phyloP scores from a whole-genome alignment of 2,329 filamentous ascomycete species.

The Arthrobotrys musiformis region DNA sequence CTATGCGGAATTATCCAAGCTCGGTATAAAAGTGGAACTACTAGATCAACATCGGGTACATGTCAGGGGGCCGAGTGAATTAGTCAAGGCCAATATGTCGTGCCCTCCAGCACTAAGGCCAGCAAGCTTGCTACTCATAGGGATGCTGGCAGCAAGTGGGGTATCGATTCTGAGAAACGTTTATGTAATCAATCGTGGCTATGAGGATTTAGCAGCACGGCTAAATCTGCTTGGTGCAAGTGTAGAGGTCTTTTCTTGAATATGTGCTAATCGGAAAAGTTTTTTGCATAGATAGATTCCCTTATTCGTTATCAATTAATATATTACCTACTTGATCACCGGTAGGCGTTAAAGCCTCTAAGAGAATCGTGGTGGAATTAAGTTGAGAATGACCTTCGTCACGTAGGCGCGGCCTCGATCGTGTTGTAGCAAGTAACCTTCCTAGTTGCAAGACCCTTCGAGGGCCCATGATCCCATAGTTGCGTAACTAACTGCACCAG shows the following conservation, averaged over 20 bases:
- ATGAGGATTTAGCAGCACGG: constrained; percentile 27
- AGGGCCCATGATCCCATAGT: too few species aligned
- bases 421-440: too few species aligned
- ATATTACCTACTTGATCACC: too few species aligned
- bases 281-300: too few species aligned
- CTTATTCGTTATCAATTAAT: too few species aligned
- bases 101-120: constrained; percentile 34
- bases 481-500: too few species aligned
- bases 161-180: constrained; percentile 7
- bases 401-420: too few species aligned
- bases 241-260: constrained; percentile 3
- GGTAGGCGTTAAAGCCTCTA: too few species aligned
- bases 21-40: constrained; percentile 13
- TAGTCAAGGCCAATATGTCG: constrained; percentile 6
- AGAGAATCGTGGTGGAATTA: too few species aligned
- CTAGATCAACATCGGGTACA: constrained; percentile 22
- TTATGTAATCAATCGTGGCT: constrained; percentile 30
- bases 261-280: too few species aligned
- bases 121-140: constrained; percentile 20
- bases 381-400: too few species aligned
- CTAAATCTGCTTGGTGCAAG: constrained; percentile 23
- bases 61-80: constrained; percentile 4
- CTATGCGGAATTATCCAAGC: constrained; percentile 11
- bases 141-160: constrained; percentile 27
- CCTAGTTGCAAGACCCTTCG: too few species aligned